Base-by-base conservation (phyloP, 768 basidiomycete genomes). In the Guyanaporus albipodus region DNA sequence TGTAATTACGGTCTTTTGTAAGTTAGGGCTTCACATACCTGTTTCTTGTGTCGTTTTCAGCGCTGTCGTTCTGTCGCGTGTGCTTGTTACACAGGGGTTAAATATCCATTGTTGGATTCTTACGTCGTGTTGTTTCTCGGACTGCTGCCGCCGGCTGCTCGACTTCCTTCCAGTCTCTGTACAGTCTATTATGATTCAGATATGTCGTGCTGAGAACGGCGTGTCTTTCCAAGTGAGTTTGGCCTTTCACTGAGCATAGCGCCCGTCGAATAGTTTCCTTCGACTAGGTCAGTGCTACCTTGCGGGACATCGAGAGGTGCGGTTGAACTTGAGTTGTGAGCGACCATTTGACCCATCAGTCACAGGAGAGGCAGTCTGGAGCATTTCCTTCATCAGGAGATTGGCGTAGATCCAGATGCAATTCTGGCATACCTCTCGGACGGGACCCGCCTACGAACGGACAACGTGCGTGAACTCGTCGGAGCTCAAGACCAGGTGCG, bases 371-470 rank as follows among this genome's bases (percentile, higher is more conserved):
- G 79, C 31, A 82, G 73, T 55, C 71, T 92, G n/a, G 87, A 91
- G 55, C 49, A 68, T 8, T 88, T 90, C 53, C 61, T 92, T 8
- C 76, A 82, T 34, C 77, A 83, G 59, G 82, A 89, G 57, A 83
- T 80, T 35, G 84, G 84, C 8, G 71, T 90, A 15, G 80, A 83
- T 39, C 76, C 79, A 53, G 82, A 85, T 37, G 78, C 79, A 19
- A 74, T 85, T 9, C 70, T 91, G 26, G 86, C 86, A 2, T 92
- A 88, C 65, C 73, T 90, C 24, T 80, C 89, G 6, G 88, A 91
- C 61, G 89, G 89, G 4, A 75, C 80, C 35, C 78, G 90, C 42
- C 67, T 91, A 18, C 79, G 78, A 17, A 82, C 73, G 42, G 76
- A 78, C 49, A 91, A 89, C 60, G 63, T 90, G 45, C 77, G 86